These are phyloP conservation scores for Aureobasidium sp. DNA, from an alignment of 2,329 filamentous ascomycete species.

Conservation along the genomic window DNA sequence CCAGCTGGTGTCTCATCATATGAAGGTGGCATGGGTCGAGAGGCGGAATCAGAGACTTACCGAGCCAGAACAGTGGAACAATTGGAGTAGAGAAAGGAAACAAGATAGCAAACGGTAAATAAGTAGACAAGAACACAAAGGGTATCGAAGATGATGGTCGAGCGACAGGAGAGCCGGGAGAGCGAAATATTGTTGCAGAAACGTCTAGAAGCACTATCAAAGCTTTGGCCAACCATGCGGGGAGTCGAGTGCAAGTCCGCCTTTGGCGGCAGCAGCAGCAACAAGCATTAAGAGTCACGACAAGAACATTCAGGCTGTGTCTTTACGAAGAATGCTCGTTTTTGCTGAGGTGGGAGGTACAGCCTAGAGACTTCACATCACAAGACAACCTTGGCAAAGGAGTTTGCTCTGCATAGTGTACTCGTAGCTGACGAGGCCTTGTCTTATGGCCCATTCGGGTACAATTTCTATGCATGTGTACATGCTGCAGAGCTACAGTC, in stretches of 20 bases:
- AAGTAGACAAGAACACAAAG: not conserved
- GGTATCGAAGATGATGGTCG: slow-evolving; percentile 8
- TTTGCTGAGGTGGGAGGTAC: not conserved
- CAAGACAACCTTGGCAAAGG: not conserved
- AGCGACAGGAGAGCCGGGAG: not conserved
- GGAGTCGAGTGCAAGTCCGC: not conserved
- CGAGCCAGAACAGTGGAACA: not conserved
- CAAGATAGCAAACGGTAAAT: not conserved
- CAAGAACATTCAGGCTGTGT: not conserved
- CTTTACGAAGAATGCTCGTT: not conserved
- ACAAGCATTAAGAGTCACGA: not conserved
- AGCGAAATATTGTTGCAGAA: slow-evolving; percentile 1
- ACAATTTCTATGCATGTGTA: not conserved
- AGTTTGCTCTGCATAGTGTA: not conserved
- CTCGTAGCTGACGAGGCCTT: not conserved
- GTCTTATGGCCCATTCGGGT: not conserved
- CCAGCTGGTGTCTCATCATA: slow-evolving; percentile 43
- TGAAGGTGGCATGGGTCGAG: not conserved
- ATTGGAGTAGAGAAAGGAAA: not conserved
- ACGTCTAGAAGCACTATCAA: not conserved
- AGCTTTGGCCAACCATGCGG: slow-evolving; percentile 7
- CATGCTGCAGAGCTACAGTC: not conserved
- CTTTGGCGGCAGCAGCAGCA: not conserved
- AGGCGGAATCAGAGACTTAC: not conserved
- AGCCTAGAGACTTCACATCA: not conserved